Conservation (phyloP, 345 rosid species). For the Gossypium thurberi region DNA sequence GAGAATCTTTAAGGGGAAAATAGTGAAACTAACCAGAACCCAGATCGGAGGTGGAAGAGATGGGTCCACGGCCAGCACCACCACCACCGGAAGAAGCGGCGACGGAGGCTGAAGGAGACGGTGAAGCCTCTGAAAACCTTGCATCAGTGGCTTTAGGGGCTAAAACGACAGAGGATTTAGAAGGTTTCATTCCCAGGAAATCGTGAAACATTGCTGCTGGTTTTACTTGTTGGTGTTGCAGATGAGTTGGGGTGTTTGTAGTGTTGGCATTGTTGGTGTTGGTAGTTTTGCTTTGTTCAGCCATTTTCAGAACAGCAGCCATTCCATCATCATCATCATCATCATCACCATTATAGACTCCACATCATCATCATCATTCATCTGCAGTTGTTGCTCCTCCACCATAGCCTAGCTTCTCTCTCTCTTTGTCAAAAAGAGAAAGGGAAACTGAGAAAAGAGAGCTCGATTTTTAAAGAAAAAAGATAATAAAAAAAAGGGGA, state of each 20-base stretch:
- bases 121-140: conserved; percentile 33
- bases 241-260: conserved; percentile 15
- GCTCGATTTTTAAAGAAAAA: conserved; percentile 25
- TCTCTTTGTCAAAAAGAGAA: conserved; percentile 16
- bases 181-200: conserved; percentile 67
- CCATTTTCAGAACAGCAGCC: conserved; percentile 49
- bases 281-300: conserved; percentile 29
- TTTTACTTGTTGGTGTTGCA: conserved; percentile 30
- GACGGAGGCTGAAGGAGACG: conserved; percentile 41
- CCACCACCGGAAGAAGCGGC: conserved; percentile 53
- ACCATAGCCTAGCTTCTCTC: conserved; percentile 13
- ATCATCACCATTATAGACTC: conserved; percentile 14
- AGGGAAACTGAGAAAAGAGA: conserved; percentile 14
- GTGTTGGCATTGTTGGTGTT: conserved; percentile 27
- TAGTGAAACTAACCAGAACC: conserved; percentile 46
- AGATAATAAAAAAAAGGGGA: conserved; percentile 2
- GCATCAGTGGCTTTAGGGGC: conserved; percentile 27
- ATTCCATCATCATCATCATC: conserved; percentile 33
- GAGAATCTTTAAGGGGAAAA: background rate
- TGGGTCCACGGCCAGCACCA: conserved; percentile 34
- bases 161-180: conserved; percentile 33
- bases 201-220: conserved; percentile 65
- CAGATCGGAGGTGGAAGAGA: conserved; percentile 83
- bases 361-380: conserved; percentile 18
- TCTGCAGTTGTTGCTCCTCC: conserved; percentile 18